A percentile compares a stretch with the other conserved stretches of the same genome.
Evolutionary conservation across 805 yeast species (phyloP).

Genomic region (Yarrowia phangngaensis): DNA sequence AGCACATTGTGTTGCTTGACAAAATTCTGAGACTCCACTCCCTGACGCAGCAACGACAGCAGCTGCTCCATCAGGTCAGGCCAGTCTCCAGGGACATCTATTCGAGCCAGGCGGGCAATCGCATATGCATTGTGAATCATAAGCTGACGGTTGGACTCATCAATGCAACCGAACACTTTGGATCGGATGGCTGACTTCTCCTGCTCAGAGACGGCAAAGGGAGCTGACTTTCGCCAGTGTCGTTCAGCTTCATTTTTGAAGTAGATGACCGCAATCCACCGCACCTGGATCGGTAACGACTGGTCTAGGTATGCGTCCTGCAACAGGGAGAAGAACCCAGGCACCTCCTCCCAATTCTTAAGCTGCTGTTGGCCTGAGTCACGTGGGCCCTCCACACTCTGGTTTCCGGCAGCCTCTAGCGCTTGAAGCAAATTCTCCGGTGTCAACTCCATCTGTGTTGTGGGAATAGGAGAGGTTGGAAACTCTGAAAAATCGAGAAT

Average conservation of each 20-base stretch:
- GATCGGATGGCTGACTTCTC: conserved; percentile 65
- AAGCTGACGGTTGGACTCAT: conserved; percentile 70
- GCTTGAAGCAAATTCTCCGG: conserved; percentile 31
- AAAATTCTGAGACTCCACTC: conserved; percentile 45
- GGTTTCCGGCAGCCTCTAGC: conserved; percentile 50
- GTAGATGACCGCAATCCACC: conserved; percentile 86
- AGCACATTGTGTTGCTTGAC: conserved; percentile 56
- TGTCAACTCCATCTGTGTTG: conserved; percentile 18
- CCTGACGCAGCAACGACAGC: conserved; percentile 35
- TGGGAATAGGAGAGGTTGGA: too few relatives aligned
- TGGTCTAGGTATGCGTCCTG: conserved; percentile 61
- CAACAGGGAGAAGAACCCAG: conserved; percentile 55
- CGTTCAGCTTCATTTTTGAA: conserved; percentile 84
- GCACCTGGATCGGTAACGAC: conserved; percentile 55
- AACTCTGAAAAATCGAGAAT: too few relatives aligned
- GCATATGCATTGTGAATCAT: conserved; percentile 82
- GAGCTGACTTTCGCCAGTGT: conserved; percentile 73
- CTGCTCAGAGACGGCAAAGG: conserved; percentile 52
- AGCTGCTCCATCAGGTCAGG: conserved; percentile 68
- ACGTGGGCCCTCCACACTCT: conserved; percentile 44
- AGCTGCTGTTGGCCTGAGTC: conserved; percentile 66
- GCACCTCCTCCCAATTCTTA: conserved; percentile 61
- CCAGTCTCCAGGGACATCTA: conserved; percentile 89
- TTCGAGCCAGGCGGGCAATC: conserved; percentile 68
- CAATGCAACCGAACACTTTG: conserved; percentile 55